Evolutionary conservation across 257 asterid species (phyloP), one percentile per base, ranked within the genome.

Genomic region (Ballota nigra): DNA sequence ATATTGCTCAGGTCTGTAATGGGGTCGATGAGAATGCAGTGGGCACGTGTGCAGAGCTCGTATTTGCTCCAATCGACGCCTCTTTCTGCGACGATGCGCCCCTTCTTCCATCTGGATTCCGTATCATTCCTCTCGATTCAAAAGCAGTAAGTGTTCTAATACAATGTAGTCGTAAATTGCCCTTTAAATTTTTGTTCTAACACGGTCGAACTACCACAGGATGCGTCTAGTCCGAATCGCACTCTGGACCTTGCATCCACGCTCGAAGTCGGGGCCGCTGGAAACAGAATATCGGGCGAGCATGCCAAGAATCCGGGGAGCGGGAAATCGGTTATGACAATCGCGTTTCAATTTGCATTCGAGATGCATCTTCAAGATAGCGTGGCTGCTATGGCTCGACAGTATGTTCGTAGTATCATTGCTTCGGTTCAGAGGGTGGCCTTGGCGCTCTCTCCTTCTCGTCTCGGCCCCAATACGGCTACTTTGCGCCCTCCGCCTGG

Each of bases 341-440:
- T 95, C 26, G 98, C 99, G 41, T 88, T 95, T 76, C 99, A 95
- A 72, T 95, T 95, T 77, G 91, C 99, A 52, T 95, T 82, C 38
- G 97, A 92, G 83, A 75, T 82, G 58, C 98, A 89, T 77, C 95
- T 91, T 65, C 98, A 92, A 70, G 98, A 95, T 43, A 89, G 77
- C 52, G 84, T 92, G 28, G 83, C 94, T 12, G 89, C 91, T 33
- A 92, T 95, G 98, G 97, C 98, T 55, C 83, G 99, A 65, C 99
- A 92, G 71, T 95, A 95, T 63, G 89, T 95, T 41, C 92, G 99
- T 5, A 84, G 93, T 62, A 89, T 91, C 73, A 88, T 95, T 68
- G 84, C 98, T 9, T 95, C 98, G n/a, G 97, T 95, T 63, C 99
- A 92, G 62, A 86, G 98, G 81, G 99, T 95, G 55, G 96, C 97